Evolutionary conservation across 2,329 filamentous ascomycete genomes (phyloP).

Genomic region (Pestalotiopsis sp.): DNA sequence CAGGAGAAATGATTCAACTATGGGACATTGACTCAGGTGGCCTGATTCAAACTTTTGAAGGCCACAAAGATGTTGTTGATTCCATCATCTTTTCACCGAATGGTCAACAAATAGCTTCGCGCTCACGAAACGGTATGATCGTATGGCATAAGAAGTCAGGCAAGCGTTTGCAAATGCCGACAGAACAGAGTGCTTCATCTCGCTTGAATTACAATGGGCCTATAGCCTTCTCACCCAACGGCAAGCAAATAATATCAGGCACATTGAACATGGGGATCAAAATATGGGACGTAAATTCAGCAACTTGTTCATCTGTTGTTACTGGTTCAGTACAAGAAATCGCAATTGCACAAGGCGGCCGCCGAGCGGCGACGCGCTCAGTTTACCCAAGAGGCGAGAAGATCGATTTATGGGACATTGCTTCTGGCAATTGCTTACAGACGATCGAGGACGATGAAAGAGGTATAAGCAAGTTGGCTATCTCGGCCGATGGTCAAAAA

Average conservation of each 20-base stretch:
- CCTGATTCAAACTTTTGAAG: not conserved
- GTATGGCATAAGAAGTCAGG: not conserved
- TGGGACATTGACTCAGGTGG: not conserved
- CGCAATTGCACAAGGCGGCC: too few species aligned
- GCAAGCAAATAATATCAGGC: too few species aligned
- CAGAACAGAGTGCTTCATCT: too few species aligned
- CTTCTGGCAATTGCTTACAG: not conserved
- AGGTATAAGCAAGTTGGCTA: not conserved
- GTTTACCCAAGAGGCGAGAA: too few species aligned
- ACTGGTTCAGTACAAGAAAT: too few species aligned
- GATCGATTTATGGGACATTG: too few species aligned
- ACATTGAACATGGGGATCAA: too few species aligned
- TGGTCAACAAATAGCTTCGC: not conserved
- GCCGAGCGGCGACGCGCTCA: too few species aligned
- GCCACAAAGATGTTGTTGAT: not conserved
- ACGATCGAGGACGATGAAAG: slow-evolving; percentile 12
- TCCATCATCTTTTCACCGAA: not conserved
- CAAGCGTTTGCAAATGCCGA: not conserved
- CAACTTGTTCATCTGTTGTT: too few species aligned
- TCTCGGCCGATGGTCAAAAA: slow-evolving; percentile 14
- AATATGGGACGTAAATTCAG: too few species aligned
- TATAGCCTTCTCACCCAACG: too few species aligned
- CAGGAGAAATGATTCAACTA: not conserved
- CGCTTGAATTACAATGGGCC: too few species aligned
- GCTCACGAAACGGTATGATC: not conserved